Conservation (phyloP, 140 eudicot genomes). For the Senecio squalidus region DNA sequence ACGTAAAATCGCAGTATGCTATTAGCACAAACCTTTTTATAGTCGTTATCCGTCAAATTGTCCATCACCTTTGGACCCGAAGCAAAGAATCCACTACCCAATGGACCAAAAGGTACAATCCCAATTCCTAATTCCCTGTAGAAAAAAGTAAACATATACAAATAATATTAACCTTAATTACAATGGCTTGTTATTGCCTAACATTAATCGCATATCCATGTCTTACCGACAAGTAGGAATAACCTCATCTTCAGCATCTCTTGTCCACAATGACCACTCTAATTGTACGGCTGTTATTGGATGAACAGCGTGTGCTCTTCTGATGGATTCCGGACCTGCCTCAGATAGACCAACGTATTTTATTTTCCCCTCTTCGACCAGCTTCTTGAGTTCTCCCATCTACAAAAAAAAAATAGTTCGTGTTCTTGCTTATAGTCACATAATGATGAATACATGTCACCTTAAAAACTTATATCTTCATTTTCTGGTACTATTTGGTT, state of each 20-base stretch:
- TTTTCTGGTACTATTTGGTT: background rate
- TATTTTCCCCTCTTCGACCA: constrained; percentile 48
- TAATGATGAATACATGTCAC: background rate
- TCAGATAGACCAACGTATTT: constrained; percentile 43
- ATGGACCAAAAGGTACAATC: constrained; percentile 17
- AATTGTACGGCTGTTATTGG: constrained; percentile 29
- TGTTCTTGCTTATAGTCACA: background rate
- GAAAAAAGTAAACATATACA: too few species aligned
- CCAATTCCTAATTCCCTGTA: constrained; percentile 22
- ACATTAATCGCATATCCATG: too few species aligned
- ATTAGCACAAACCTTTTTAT: constrained; percentile 12
- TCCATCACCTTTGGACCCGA: constrained; percentile 20
- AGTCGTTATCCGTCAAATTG: background rate
- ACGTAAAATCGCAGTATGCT: background rate
- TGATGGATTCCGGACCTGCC: constrained; percentile 32
- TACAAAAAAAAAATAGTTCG: background rate
- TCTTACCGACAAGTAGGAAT: constrained; percentile 44
- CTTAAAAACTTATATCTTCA: background rate
- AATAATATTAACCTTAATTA: too few species aligned
- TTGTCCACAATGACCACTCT: constrained; percentile 49
- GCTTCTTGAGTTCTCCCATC: constrained; percentile 50
- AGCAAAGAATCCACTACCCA: constrained; percentile 21
- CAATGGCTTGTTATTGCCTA: background rate
- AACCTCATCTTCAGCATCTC: constrained; percentile 39
- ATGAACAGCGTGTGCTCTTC: constrained; percentile 35